Conservation (phyloP, 1,139 yeast genomes). For the Yueomyces sp. region DNA sequence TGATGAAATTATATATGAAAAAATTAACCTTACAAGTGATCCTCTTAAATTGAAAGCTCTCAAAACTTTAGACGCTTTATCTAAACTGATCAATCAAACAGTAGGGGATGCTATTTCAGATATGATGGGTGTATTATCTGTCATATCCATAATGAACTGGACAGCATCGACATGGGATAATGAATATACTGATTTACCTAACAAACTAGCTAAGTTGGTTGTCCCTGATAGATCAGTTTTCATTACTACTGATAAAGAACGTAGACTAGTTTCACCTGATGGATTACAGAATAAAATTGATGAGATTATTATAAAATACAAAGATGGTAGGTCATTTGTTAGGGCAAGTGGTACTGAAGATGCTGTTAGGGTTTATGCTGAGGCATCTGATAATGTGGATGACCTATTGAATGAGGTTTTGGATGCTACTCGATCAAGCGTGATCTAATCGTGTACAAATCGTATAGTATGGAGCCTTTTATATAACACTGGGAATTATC, state of each 20-base stretch:
- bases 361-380: slow-evolving; percentile 92
- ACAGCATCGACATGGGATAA: slow-evolving; percentile 64
- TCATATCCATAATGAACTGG: slow-evolving; percentile 44
- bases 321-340: slow-evolving; percentile 75
- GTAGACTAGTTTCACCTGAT: slow-evolving; percentile 60
- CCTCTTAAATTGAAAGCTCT: slow-evolving; percentile 30
- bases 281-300: slow-evolving; percentile 74
- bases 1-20: slow-evolving; percentile 23
- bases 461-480: too few species aligned
- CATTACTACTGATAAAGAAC: slow-evolving; percentile 83
- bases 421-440: neutral
- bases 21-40: slow-evolving; percentile 23
- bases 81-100: slow-evolving; percentile 78
- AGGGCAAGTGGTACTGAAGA: slow-evolving; percentile 98
- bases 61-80: slow-evolving; percentile 40
- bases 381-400: slow-evolving; percentile 36
- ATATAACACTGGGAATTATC: too few species aligned
- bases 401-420: neutral
- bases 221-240: slow-evolving; percentile 74
- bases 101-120: slow-evolving; percentile 97
- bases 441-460: neutral
- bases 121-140: slow-evolving; percentile 60
- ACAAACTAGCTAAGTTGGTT: slow-evolving; percentile 63
- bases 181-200: slow-evolving; percentile 77
- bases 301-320: slow-evolving; percentile 41